Evolutionary conservation across 495 filamentous ascomycete species (phyloP), one percentile per base, ranked within the genome.

Genomic region (Annulohypoxylon maeteangense): DNA sequence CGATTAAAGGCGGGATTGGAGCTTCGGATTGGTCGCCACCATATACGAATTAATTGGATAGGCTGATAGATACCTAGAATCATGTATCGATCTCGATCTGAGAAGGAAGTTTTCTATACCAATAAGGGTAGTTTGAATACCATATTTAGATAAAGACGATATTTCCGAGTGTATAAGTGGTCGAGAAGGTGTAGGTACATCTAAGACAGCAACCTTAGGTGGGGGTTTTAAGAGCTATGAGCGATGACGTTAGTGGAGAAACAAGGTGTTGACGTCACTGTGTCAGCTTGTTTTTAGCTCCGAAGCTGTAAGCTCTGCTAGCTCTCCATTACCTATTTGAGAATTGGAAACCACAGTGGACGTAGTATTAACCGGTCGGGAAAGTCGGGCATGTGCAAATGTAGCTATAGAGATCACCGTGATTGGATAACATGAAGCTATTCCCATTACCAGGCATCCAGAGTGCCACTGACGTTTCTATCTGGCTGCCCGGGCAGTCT

Each of bases 221-320:
- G 68, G 61, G 61, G 23, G 56, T 54, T 29, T 44, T 4, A 51
- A 27, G 51, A 50, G 32, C n/a, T 50, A 65, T 51, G 18, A 11
- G 31, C 53, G 71, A 74, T 74, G 71, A 74, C 71, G 71, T 74
- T 63, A 57, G 71, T 63, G 71, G 71, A 67, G 66, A 67, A 23
- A 60, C 50, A 51, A 47, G 25, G 12, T 57, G 14, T 66, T 61
- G 66, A 74, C 71, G 71, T 74, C 71, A 74, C 56, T 47, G 25
- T 56, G 11, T n/a, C n/a, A n/a, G n/a, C n/a, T n/a, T n/a, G n/a
- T 59, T 50, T 22, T 31, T 18, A 55, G 27, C 18, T 54, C 60
- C n/a, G 38, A 60, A 51, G 27, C 38, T 29, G 44, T 12, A 18
- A n/a, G 69, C 58, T 62, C 31, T 38, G 50, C n/a, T 34, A 42